phyloP scores from a whole-genome alignment of 495 filamentous ascomycete genomes.

The Neurospora sp. region DNA sequence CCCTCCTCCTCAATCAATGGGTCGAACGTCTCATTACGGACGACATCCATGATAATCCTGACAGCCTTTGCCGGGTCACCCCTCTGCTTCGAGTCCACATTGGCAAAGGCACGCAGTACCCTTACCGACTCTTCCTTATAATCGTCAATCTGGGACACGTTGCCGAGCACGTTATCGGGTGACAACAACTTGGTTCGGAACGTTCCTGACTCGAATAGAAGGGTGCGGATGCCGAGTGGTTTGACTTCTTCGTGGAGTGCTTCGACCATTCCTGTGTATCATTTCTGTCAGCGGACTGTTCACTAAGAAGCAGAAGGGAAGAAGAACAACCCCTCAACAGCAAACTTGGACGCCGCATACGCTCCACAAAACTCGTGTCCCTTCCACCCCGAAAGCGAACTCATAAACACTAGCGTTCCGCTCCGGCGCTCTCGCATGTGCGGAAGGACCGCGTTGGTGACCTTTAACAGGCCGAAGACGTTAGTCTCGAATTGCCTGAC shows the following conservation, averaged over 20 bases:
- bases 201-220: conserved; percentile 15
- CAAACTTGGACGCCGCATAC: conserved; percentile 13
- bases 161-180: not conserved
- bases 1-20: not conserved
- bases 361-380: conserved; percentile 1
- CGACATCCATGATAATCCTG: conserved; percentile 9
- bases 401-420: conserved; percentile 31
- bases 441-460: conserved; percentile 36
- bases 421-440: conserved; percentile 34
- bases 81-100: not conserved
- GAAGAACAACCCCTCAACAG: conserved; percentile 9
- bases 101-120: not conserved
- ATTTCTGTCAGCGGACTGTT: not conserved
- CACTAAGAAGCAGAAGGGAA: not conserved
- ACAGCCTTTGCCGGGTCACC: conserved; percentile 13
- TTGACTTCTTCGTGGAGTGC: conserved; percentile 10
- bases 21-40: conserved; percentile 9
- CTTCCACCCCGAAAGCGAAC: conserved; percentile 14
- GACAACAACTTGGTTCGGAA: conserved; percentile 8
- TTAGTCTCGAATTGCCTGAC: conserved; percentile 35
- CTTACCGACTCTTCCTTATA: conserved; percentile 8
- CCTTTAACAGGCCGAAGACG: conserved; percentile 37
- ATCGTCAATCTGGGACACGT: conserved; percentile 6
- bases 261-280: conserved; percentile 13
- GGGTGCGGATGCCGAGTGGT: conserved; percentile 6